These are phyloP conservation scores for Microthyrium microscopicum DNA, from an alignment of 2,329 filamentous ascomycete species.

Conservation along the genomic window DNA sequence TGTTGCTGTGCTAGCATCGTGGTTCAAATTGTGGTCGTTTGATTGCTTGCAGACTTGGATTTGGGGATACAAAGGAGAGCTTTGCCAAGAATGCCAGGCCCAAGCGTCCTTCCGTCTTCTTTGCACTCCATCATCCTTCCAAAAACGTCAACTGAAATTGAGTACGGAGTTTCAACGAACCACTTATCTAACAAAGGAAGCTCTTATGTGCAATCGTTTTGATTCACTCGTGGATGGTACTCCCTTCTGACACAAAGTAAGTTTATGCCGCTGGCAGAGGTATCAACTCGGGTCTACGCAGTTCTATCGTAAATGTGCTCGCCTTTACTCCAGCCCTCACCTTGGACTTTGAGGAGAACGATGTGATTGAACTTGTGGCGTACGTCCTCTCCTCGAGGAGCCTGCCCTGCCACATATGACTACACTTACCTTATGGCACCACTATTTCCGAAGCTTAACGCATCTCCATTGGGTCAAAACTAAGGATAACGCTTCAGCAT, in stretches of 20 bases:
- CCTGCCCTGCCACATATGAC: too few species aligned
- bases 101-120: not conserved
- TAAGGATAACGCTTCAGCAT: not conserved
- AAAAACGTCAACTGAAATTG: conserved; percentile 3
- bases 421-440: too few species aligned
- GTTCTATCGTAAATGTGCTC: conserved; percentile 1
- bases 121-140: too few species aligned
- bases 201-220: conserved; percentile 1
- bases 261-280: not conserved
- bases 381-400: too few species aligned
- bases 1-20: too few species aligned
- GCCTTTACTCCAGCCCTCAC: too few species aligned
- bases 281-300: not conserved
- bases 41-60: not conserved
- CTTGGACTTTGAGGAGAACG: too few species aligned
- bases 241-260: not conserved
- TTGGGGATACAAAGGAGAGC: too few species aligned
- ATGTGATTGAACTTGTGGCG: too few species aligned
- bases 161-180: not conserved
- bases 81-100: not conserved
- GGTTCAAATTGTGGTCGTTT: conserved; percentile 1
- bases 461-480: too few species aligned
- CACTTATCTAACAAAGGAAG: conserved; percentile 1
- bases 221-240: not conserved
- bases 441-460: too few species aligned